Conservation (phyloP, 441 rosid species). For the Euphorbia schlechtendalii region DNA sequence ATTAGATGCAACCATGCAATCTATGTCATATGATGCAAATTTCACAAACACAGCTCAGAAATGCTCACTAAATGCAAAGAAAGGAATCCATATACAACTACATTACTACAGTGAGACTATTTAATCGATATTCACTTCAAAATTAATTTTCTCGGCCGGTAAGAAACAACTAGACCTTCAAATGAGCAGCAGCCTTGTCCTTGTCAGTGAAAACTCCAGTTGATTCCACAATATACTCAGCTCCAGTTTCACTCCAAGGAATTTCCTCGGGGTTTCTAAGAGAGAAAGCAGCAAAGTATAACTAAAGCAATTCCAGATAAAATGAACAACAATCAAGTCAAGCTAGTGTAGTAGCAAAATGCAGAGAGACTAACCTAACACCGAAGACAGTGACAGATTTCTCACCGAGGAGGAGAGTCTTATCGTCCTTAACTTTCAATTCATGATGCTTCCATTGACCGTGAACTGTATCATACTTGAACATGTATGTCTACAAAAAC, state of each 20-base stretch:
- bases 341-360: neutral
- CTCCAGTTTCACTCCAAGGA: constrained; percentile 67
- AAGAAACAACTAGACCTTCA: constrained; percentile 12
- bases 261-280: constrained; percentile 70
- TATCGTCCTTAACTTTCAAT: constrained; percentile 45
- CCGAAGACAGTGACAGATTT: constrained; percentile 49
- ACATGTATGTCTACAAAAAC: constrained; percentile 48
- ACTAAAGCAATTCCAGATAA: neutral
- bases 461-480: constrained; percentile 56
- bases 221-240: constrained; percentile 59
- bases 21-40: neutral
- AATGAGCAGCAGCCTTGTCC: constrained; percentile 76
- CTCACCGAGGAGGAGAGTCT: constrained; percentile 58
- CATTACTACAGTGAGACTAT: neutral
- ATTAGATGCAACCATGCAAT: neutral
- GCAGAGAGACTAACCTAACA: constrained; percentile 24
- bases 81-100: neutral
- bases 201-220: too few relatives aligned
- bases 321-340: neutral
- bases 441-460: constrained; percentile 58
- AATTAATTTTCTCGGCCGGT: neutral
- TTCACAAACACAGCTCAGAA: neutral
- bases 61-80: neutral
- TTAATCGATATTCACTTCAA: too few relatives aligned
- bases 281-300: neutral